Evolutionary conservation across 225 moss, liverwort and hornwort genomes (phyloP).

Genomic region (Polytrichum commune): DNA sequence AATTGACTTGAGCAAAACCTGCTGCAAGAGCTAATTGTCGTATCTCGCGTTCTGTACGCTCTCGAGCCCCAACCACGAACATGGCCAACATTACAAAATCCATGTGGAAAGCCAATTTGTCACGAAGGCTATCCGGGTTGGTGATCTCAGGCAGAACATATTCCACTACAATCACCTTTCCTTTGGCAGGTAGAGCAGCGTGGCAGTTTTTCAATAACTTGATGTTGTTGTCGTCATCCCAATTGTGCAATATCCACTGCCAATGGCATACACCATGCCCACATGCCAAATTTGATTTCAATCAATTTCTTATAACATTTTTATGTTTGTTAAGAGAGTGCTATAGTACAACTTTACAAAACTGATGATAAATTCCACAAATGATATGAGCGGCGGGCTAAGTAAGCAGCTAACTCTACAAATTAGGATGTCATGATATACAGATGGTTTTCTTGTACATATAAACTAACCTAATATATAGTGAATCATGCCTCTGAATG

Average conservation of each 20-base stretch:
- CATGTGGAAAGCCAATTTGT: not conserved
- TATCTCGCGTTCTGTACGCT: not conserved
- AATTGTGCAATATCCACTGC: slow-evolving; percentile 37
- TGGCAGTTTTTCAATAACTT: slow-evolving; percentile 25
- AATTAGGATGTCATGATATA: no score
- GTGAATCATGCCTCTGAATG: no score
- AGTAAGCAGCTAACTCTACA: no score
- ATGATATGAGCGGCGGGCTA: no score
- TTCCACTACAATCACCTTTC: slow-evolving; percentile 24
- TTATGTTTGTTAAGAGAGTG: no score
- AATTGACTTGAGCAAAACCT: slow-evolving; percentile 1
- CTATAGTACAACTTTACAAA: no score
- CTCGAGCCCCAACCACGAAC: not conserved
- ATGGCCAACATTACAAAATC: not conserved
- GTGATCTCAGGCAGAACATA: not conserved
- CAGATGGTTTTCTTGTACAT: no score
- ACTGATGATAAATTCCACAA: no score
- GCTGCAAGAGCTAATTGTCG: not conserved
- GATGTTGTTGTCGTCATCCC: slow-evolving; percentile 22
- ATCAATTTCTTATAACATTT: no score
- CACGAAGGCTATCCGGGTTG: not conserved
- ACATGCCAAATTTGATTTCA: no score
- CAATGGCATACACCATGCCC: no score
- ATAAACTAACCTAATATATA: no score
- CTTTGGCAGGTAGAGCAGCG: slow-evolving; percentile 20